Percentiles rank a stretch among this genome's conserved stretches.
Conservation (phyloP, 371 early-diverging fungal species). For the Batkoa obscura region DNA sequence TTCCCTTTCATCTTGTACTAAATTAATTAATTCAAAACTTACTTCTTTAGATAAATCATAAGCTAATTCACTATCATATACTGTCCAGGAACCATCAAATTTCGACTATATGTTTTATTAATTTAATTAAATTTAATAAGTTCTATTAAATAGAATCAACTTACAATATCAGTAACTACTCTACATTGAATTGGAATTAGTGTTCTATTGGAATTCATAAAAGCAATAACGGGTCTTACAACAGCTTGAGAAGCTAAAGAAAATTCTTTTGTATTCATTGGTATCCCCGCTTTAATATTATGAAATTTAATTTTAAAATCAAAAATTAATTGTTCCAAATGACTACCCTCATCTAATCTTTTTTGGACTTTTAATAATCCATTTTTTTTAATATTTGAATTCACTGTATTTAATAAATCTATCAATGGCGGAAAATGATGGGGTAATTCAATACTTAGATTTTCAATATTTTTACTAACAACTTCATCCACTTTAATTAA, state of each 20-base stretch:
- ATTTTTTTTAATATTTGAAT: too few species aligned
- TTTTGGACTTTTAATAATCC: slow-evolving; percentile 22
- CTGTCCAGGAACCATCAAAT: slow-evolving; percentile 86
- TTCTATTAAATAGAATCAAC: too few species aligned
- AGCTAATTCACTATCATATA: slow-evolving; percentile 64
- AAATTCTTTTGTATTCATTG: slow-evolving; percentile 45
- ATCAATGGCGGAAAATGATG: too few species aligned
- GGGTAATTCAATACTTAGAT: too few species aligned
- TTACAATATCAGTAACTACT: too few species aligned
- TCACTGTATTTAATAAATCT: too few species aligned
- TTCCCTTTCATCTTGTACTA: slow-evolving; percentile 67
- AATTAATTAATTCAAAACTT: slow-evolving; percentile 56
- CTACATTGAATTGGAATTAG: slow-evolving; percentile 62
- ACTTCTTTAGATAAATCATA: slow-evolving; percentile 59
- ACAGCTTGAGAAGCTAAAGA: slow-evolving; percentile 65
- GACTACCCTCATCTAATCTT: slow-evolving; percentile 17
- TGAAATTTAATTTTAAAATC: slow-evolving; percentile 70
- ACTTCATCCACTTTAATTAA: slow-evolving; percentile 59
- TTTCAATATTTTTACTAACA: too few species aligned
- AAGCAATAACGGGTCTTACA: slow-evolving; percentile 84
- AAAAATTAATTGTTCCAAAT: slow-evolving; percentile 3
- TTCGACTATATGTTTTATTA: slow-evolving; percentile 43
- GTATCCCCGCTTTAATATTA: slow-evolving; percentile 75
- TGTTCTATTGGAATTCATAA: slow-evolving; percentile 78
- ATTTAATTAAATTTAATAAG: too few species aligned